A percentile compares a stretch with the other conserved stretches of the same genome.
Conservation (phyloP, 1,139 yeast genomes). For the Blastobotrys malaysiensis region DNA sequence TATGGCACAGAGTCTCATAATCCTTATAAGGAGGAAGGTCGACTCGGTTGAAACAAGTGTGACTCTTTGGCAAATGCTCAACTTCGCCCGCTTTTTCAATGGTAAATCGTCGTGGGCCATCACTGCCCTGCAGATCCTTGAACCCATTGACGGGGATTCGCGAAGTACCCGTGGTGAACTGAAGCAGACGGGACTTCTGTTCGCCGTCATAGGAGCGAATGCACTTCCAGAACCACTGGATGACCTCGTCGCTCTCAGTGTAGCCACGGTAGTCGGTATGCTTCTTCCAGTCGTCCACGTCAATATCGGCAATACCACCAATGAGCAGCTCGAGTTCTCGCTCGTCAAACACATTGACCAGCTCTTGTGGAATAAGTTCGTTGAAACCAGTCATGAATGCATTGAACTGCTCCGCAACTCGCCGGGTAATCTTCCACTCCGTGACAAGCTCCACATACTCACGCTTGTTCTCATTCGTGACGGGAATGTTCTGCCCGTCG, state of each 20-base stretch:
- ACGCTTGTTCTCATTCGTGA: slow-evolving; percentile 87
- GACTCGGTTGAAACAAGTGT: slow-evolving; percentile 91
- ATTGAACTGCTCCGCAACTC: slow-evolving; percentile 93
- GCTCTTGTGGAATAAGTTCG: slow-evolving; percentile 93
- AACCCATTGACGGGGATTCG: slow-evolving; percentile 98
- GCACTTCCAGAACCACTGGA: slow-evolving; percentile 98
- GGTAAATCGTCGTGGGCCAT: slow-evolving; percentile 97
- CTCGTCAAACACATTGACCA: slow-evolving; percentile 94
- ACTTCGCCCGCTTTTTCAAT: slow-evolving; percentile 96
- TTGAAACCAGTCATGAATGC: slow-evolving; percentile 97
- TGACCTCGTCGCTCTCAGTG: slow-evolving; percentile 91
- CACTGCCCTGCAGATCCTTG: slow-evolving; percentile 96
- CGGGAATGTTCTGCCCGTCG: slow-evolving; percentile 81
- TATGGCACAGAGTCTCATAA: slow-evolving; percentile 70
- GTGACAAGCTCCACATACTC: slow-evolving; percentile 93
- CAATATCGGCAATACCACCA: slow-evolving; percentile 98
- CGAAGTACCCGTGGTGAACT: slow-evolving; percentile 97
- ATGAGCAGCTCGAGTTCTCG: slow-evolving; percentile 92
- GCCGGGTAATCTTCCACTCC: slow-evolving; percentile 91
- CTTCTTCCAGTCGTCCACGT: slow-evolving; percentile 97
- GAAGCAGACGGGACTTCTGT: slow-evolving; percentile 90
- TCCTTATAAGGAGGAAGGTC: slow-evolving; percentile 81
- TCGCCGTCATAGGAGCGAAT: slow-evolving; percentile 93
- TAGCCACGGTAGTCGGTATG: slow-evolving; percentile 98
- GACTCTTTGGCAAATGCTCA: slow-evolving; percentile 91